These are phyloP conservation scores for Lavandula angustifolia DNA, from an alignment of 257 asterid species.

Conservation along the genomic window DNA sequence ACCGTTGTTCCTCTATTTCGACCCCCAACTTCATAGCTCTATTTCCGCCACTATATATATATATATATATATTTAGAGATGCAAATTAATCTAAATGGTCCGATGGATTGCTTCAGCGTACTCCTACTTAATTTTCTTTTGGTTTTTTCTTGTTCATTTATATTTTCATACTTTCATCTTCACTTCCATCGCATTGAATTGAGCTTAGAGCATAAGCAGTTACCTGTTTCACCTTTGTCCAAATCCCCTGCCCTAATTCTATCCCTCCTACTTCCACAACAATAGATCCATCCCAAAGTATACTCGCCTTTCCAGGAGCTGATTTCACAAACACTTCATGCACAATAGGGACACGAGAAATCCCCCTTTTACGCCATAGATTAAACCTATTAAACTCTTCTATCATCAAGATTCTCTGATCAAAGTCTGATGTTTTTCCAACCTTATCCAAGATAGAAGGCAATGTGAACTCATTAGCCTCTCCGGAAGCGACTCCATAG, in stretches of 20 bases:
- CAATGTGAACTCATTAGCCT: constrained; percentile 19
- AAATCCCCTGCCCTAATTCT: constrained; percentile 30
- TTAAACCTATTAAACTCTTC: constrained; percentile 17
- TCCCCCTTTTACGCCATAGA: constrained; percentile 25
- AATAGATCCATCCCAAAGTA: no score
- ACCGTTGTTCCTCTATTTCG: no score
- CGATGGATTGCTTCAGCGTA: no score
- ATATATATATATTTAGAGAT: no score
- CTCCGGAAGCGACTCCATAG: constrained; percentile 26
- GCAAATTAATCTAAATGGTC: no score
- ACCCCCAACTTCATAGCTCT: no score
- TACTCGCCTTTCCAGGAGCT: constrained; percentile 28
- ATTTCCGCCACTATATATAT: no score
- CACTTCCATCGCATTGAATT: constrained; percentile 21
- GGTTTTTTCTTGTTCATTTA: no score
- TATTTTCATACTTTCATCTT: no score
- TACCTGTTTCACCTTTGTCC: constrained; percentile 31
- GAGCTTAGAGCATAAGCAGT: constrained; percentile 24
- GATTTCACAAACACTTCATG: constrained; percentile 20
- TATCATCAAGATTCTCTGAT: constrained; percentile 9
- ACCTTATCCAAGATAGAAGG: constrained; percentile 31
- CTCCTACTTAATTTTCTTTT: no score
- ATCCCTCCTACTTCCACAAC: constrained; percentile 33
- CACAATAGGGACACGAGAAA: constrained; percentile 28
- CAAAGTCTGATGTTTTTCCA: constrained; percentile 18